Conservation (phyloP, 139 green algal species). For the Penium margaritaceum region DNA sequence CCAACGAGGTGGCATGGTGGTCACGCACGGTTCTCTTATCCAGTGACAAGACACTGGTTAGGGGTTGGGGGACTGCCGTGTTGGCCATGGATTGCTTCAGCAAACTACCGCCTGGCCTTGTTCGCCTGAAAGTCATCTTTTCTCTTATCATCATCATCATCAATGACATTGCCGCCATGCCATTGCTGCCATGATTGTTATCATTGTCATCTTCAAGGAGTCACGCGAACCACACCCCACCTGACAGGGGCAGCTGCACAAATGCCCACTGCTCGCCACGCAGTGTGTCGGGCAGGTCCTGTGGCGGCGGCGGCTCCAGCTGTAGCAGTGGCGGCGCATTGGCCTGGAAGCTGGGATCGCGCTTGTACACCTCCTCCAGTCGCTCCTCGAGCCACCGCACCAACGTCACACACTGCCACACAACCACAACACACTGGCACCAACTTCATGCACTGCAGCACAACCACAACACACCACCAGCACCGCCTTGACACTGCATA, state of each 20-base stretch:
- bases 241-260: constrained; percentile 82
- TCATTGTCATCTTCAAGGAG: too few relatives aligned
- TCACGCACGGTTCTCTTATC: too few relatives aligned
- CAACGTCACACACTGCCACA: constrained; percentile 41
- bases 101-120: too few relatives aligned
- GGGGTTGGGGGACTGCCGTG: too few relatives aligned
- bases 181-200: too few relatives aligned
- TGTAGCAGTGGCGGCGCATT: constrained; percentile 70
- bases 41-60: too few relatives aligned
- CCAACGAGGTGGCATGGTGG: too few relatives aligned
- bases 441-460: neutral
- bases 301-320: constrained; percentile 68
- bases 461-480: neutral
- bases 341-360: constrained; percentile 71
- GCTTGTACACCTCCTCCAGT: constrained; percentile 75
- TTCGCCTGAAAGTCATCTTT: too few relatives aligned
- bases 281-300: constrained; percentile 76
- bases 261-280: constrained; percentile 91
- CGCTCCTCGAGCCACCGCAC: constrained; percentile 76
- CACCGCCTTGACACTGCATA: neutral
- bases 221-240: too few relatives aligned
- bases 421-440: neutral
- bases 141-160: too few relatives aligned
- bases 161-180: too few relatives aligned
- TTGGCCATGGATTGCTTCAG: too few relatives aligned